These are phyloP conservation scores for Penicillium psychrosexuale DNA, from an alignment of 2,329 filamentous ascomycete species.

Conservation along the genomic window DNA sequence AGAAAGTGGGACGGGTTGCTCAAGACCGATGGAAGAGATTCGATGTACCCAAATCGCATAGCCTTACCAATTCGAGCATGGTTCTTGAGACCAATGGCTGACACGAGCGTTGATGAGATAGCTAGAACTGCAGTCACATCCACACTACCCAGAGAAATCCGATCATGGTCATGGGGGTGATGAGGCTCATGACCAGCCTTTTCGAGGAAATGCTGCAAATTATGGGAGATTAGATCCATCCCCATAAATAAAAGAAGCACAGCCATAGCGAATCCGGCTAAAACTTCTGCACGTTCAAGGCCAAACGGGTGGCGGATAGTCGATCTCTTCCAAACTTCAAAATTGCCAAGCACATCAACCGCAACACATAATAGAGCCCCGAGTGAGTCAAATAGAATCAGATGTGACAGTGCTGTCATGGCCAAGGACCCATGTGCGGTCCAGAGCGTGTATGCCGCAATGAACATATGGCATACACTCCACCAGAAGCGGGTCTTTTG, in stretches of 20 bases:
- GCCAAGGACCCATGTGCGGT: conserved; percentile 81
- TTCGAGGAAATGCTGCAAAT: conserved; percentile 88
- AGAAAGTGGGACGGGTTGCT: conserved; percentile 95
- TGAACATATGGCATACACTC: conserved; percentile 82
- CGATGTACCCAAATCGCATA: conserved; percentile 81
- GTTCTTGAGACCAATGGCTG: conserved; percentile 82
- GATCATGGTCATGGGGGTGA: conserved; percentile 63
- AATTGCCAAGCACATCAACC: conserved; percentile 92
- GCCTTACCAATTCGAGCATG: conserved; percentile 88
- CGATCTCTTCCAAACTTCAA: conserved; percentile 93
- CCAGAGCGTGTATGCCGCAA: conserved; percentile 83
- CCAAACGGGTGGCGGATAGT: conserved; percentile 92
- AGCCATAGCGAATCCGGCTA: conserved; percentile 93
- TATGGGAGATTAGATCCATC: conserved; percentile 90
- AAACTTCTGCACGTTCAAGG: conserved; percentile 85
- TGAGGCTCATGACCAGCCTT: conserved; percentile 70
- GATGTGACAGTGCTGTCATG: conserved; percentile 85
- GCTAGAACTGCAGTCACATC: conserved; percentile 79
- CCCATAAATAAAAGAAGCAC: conserved; percentile 97
- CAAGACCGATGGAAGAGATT: conserved; percentile 77
- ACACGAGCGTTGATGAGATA: conserved; percentile 77
- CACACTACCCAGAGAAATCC: conserved; percentile 70
- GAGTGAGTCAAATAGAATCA: conserved; percentile 93
- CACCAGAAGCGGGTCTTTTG: conserved; percentile 81
- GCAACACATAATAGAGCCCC: conserved; percentile 87